Base-by-base conservation (phyloP, 257 asterid species). In the Solanum acaule region DNA sequence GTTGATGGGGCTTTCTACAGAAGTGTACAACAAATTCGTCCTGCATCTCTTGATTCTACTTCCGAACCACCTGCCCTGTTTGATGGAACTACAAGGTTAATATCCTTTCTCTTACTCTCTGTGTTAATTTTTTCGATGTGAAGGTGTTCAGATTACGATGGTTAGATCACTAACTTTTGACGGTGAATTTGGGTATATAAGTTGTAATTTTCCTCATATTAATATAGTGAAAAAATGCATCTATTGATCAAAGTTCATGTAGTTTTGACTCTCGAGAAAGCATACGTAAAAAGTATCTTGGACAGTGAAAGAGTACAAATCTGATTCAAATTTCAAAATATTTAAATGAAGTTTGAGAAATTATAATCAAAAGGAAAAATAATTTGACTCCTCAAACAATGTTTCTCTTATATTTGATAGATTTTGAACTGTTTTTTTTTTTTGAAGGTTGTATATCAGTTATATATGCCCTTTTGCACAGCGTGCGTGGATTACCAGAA, bases 401-500 rank as follows among this genome's bases (percentile, higher is more conserved):
- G 15, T 11, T 44, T 44, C 49, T 44, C 49, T 44, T 3, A 11
- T 44, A 11, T 44, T 44, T 78, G 84, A 14, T 79, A 44, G 63
- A 79, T 46, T 81, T 25, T 81, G 42, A 79, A 49, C 25, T 42
- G 2, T 25, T 34, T 27, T 35, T 2, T 44, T 79, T 5, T 29
- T 83, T 37, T 86, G 90, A 89, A 96, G 99, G 95, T 86, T 96
- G 94, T 95, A 96, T 85, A 85, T 89, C 88, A 87, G 86, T 87
- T 92, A 91, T 83, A 76, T 86, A 29, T 96, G 98, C 87, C 99
- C 97, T 2, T 94, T 31, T 92, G 94, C 95, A 82, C 98, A 95
- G 92, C 98, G 99, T 44, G 88, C 88, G 7, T 95, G 99, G 99
- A 93, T 95, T 61, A 87, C 88, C 76, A 89, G 98, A 92, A 96